These are phyloP conservation scores for Pseudomassariella vexata DNA, from an alignment of 2,329 filamentous ascomycete species.

Conservation along the genomic window DNA sequence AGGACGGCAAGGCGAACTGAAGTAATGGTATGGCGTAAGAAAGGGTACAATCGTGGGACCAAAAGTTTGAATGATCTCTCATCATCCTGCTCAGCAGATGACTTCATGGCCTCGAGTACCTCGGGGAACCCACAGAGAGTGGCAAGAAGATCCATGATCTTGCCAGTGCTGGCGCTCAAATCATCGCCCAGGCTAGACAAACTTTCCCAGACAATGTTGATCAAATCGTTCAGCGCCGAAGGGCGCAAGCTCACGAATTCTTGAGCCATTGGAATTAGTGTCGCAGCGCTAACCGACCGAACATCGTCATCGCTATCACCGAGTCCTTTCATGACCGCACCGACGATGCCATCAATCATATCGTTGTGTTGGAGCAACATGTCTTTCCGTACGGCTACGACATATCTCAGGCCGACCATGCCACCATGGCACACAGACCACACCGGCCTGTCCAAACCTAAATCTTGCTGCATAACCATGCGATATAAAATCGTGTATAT, in stretches of 20 bases:
- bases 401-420: slow-evolving; percentile 93
- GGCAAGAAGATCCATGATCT: slow-evolving; percentile 95
- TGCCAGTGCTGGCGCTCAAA: slow-evolving; percentile 92
- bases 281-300: slow-evolving; percentile 94
- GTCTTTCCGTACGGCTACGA: slow-evolving; percentile 92
- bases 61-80: slow-evolving; percentile 88
- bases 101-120: slow-evolving; percentile 90
- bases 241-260: slow-evolving; percentile 88
- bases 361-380: slow-evolving; percentile 75
- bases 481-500: slow-evolving; percentile 81
- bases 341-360: slow-evolving; percentile 88
- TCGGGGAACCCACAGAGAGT: slow-evolving; percentile 93
- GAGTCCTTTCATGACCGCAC: slow-evolving; percentile 90
- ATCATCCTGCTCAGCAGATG: slow-evolving; percentile 74
- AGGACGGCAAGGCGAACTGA: slow-evolving; percentile 90
- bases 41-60: slow-evolving; percentile 90
- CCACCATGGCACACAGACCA: slow-evolving; percentile 98
- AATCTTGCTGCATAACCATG: slow-evolving; percentile 86
- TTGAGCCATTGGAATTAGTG: slow-evolving; percentile 88
- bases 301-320: slow-evolving; percentile 92
- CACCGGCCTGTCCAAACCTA: slow-evolving; percentile 65
- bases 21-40: slow-evolving; percentile 93
- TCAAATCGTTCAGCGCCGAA: slow-evolving; percentile 70
- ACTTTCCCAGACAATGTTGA: slow-evolving; percentile 96
- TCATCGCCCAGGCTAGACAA: slow-evolving; percentile 95